phyloP scores from a whole-genome alignment of 139 green algal genomes.

The Haematococcus sp. region DNA sequence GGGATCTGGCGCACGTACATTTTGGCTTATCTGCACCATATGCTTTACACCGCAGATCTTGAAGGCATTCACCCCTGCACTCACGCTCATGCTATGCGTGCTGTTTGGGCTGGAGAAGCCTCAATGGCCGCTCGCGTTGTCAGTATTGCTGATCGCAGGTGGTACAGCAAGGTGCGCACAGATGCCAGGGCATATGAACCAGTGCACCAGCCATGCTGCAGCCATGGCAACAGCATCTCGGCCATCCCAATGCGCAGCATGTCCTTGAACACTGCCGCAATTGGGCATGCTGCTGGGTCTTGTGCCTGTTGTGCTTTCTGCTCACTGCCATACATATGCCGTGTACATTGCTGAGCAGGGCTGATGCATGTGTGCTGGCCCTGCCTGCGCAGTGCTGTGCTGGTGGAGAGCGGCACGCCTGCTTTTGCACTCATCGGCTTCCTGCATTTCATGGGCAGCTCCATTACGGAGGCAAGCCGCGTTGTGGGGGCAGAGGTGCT shows the following conservation, averaged over 20 bases:
- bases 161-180: conserved; percentile 44
- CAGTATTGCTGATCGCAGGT: conserved; percentile 51
- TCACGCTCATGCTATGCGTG: conserved; percentile 61
- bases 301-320: too few species aligned
- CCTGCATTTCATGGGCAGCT: conserved; percentile 34
- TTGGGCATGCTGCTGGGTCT: too few species aligned
- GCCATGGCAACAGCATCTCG: too few species aligned
- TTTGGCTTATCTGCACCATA: too few species aligned
- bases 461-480: conserved; percentile 39
- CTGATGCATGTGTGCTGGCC: too few species aligned
- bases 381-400: conserved; percentile 23
- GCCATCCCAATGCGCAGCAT: too few species aligned
- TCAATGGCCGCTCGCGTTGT: conserved; percentile 19
- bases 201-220: too few species aligned
- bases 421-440: conserved; percentile 29
- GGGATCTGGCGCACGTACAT: too few species aligned
- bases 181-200: too few species aligned
- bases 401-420: conserved; percentile 45
- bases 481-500: conserved; percentile 55
- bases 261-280: too few species aligned
- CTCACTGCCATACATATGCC: too few species aligned
- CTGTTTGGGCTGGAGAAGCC: conserved; percentile 47
- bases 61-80: conserved; percentile 66
- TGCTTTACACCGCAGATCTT: conserved; percentile 31
- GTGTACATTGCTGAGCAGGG: too few species aligned